These are phyloP conservation scores for Pleurotus djamor DNA, from an alignment of 768 basidiomycete genomes.

Conservation along the genomic window DNA sequence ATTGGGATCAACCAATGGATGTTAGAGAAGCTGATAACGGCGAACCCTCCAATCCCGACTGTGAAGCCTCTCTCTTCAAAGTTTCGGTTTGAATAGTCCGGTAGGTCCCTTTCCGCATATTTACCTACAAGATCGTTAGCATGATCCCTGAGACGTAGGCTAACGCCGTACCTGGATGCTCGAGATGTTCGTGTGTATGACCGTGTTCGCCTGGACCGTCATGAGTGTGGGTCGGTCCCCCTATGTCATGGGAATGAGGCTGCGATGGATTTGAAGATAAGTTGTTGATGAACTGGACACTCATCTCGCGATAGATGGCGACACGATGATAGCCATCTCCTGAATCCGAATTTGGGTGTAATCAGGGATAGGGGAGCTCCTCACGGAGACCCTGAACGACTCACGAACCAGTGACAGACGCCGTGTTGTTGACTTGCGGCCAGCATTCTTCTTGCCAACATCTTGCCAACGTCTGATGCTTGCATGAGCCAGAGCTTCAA, in stretches of 20 bases:
- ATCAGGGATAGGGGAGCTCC: not conserved
- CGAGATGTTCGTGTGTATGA: conserved; percentile 92
- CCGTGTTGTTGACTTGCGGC: too few species aligned
- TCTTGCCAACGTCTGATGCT: too few species aligned
- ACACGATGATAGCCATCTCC: not conserved
- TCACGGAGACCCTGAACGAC: too few species aligned
- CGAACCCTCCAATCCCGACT: conserved; percentile 95
- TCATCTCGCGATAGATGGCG: conserved; percentile 33
- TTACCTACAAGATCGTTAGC: conserved; percentile 56
- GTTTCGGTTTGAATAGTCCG: conserved; percentile 80
- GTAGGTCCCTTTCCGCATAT: conserved; percentile 89
- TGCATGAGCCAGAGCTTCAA: not conserved
- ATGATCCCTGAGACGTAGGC: not conserved
- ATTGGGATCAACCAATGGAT: not conserved
- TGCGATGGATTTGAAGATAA: conserved; percentile 36
- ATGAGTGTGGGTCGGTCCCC: conserved; percentile 36
- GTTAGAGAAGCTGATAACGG: conserved; percentile 5
- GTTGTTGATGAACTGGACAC: conserved; percentile 75
- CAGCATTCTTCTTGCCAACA: too few species aligned
- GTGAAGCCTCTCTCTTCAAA: conserved; percentile 96
- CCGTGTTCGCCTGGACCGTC: conserved; percentile 79
- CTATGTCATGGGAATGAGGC: conserved; percentile 52
- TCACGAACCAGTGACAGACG: too few species aligned
- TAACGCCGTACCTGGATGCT: conserved; percentile 68
- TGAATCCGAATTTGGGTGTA: not conserved